Base-by-base conservation (phyloP, 495 filamentous ascomycete species). In the Aspergillus biplanus region DNA sequence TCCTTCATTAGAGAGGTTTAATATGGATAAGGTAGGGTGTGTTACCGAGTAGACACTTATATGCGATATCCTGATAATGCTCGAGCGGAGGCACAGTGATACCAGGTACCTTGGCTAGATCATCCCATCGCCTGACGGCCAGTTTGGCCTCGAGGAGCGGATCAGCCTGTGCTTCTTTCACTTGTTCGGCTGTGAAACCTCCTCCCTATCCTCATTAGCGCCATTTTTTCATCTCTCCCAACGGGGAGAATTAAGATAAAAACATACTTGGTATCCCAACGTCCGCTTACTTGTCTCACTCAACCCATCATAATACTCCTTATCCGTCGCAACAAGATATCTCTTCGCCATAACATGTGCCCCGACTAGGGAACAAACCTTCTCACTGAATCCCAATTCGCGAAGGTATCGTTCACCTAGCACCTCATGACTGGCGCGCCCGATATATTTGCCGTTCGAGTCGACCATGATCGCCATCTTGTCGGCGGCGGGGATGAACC, bases 321-420 rank as follows among this genome's bases (percentile, higher is more conserved):
- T 52, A 50, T 81, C 77, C 4, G 75, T 73, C 6, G 78, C 71
- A 57, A 73, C 74, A 33, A 80, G 66, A 66, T 79, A 79, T 27
- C 78, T 65, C 67, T 79, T 81, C 1, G 78, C 77, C 62, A 73
- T 71, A 32, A 80, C 77, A 73, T 80, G 77, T 13, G 71, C 67
- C 3, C 72, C 76, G 39, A 81, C 78, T 15, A 81, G 61, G 33
- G 65, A 66, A 42, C 66, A 65, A 7, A 80, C 69, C 57, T 73
- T 75, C 12, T 74, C 74, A 27, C 73, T 72, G 68, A 79, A 80
- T 5, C 77, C 77, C 11, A 79, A 64, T 4, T 64, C 33, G 6
- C 66, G 67, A 21, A 81, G 66, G 62, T 79, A 78, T 46, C 67
- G 50, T 16, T 76, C 79, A 13, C 78, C 78, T 13, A 80, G 63